Conservation (phyloP, 1,284 basidiomycete genomes). For the Tremellales sp. region DNA sequence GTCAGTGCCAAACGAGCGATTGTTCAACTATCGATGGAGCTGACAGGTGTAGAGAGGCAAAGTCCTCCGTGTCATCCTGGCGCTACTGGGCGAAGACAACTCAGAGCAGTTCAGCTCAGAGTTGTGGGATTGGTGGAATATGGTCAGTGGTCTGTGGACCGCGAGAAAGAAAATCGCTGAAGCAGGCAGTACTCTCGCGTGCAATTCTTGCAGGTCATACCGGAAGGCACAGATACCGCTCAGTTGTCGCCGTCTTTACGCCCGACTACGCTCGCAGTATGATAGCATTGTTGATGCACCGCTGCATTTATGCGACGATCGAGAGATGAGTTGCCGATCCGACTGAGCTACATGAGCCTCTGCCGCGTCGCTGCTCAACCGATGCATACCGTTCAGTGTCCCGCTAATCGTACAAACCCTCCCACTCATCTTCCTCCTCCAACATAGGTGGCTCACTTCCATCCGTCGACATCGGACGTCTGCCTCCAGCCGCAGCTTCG, state of each 20-base stretch:
- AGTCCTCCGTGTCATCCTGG: constrained; percentile 28
- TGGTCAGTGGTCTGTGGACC: constrained; percentile 16
- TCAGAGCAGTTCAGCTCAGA: constrained; percentile 19
- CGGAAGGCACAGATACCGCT: background rate
- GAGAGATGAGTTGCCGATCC: no score
- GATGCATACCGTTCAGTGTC: no score
- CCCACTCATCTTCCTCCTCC: constrained; percentile 15
- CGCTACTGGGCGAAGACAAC: constrained; percentile 18
- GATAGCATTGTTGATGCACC: no score
- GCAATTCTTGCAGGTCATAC: constrained; percentile 25
- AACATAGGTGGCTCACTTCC: constrained; percentile 3
- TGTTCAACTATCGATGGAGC: background rate
- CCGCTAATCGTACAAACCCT: constrained; percentile 19
- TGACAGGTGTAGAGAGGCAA: constrained; percentile 21
- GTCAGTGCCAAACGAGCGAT: constrained; percentile 8
- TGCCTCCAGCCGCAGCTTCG: constrained; percentile 4
- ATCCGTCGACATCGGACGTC: background rate
- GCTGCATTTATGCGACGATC: no score
- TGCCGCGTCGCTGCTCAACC: no score
- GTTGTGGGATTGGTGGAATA: constrained; percentile 33
- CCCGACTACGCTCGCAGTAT: no score
- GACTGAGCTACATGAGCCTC: no score
- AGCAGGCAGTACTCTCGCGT: constrained; percentile 22
- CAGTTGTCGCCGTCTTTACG: no score
- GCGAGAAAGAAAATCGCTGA: background rate